Conservation (phyloP, 805 yeast species). For the Lachancea sp. region DNA sequence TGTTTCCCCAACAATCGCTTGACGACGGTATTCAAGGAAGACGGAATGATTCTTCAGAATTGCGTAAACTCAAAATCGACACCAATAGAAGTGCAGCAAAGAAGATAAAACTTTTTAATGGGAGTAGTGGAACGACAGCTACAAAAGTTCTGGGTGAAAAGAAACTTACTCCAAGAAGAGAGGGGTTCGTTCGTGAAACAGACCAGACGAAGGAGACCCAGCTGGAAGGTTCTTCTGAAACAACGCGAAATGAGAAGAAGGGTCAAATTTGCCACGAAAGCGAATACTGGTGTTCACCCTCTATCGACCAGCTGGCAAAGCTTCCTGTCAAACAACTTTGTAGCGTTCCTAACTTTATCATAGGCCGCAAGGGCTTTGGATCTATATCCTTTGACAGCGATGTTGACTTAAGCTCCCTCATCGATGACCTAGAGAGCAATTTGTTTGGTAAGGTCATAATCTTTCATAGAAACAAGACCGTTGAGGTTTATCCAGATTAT, state of each 20-base stretch:
- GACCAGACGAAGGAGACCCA: neutral
- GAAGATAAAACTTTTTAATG: constrained; percentile 34
- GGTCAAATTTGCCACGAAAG: neutral
- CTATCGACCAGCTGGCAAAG: constrained; percentile 42
- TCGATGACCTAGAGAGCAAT: constrained; percentile 32
- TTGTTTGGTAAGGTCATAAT: constrained; percentile 39
- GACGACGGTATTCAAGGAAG: constrained; percentile 10
- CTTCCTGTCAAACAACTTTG: constrained; percentile 44
- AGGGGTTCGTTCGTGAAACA: neutral
- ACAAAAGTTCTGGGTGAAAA: constrained; percentile 9
- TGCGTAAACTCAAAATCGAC: constrained; percentile 37
- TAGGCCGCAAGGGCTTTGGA: constrained; percentile 64
- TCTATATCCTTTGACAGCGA: constrained; percentile 59
- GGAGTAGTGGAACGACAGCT: constrained; percentile 20
- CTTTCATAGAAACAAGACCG: constrained; percentile 43
- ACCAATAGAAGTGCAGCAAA: constrained; percentile 40
- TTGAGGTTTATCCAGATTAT: constrained; percentile 59
- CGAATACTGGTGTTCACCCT: constrained; percentile 72
- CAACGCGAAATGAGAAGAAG: neutral
- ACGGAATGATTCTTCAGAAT: constrained; percentile 20
- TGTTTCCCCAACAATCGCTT: constrained; percentile 7
- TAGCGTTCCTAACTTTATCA: constrained; percentile 54
- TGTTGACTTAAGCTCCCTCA: constrained; percentile 58
- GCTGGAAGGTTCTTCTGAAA: neutral
- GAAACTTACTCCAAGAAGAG: neutral